Conservation (phyloP, 495 filamentous ascomycete genomes). For the Pyronema domesticum region DNA sequence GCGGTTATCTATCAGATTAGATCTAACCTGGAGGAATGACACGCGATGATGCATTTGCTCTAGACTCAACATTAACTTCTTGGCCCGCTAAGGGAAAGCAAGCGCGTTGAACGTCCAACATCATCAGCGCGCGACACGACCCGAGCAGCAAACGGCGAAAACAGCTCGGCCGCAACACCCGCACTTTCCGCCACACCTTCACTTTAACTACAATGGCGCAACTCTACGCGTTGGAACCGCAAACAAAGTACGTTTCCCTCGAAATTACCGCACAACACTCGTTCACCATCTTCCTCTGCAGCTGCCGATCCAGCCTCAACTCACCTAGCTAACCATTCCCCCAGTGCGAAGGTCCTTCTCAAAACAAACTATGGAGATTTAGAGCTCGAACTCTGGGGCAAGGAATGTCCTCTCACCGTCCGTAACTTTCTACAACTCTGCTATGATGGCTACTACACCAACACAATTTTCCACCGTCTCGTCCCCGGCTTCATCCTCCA, state of each 20-base stretch:
- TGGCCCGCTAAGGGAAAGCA: too few relatives aligned
- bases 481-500: conserved; percentile 85
- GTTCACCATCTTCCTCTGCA: neutral
- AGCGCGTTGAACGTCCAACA: too few relatives aligned
- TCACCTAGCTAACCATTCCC: conserved; percentile 13
- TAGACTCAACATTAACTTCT: too few relatives aligned
- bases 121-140: too few relatives aligned
- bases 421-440: conserved; percentile 94
- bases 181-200: neutral
- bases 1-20: too few relatives aligned
- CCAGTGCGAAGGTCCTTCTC: conserved; percentile 76
- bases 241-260: conserved; percentile 26
- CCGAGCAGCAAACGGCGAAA: too few relatives aligned
- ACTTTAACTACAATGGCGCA: conserved; percentile 45
- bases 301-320: too few relatives aligned
- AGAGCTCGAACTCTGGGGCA: conserved; percentile 78
- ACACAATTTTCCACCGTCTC: conserved; percentile 83
- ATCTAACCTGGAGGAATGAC: too few relatives aligned
- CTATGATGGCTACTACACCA: conserved; percentile 83
- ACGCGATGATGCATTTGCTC: too few relatives aligned
- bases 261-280: neutral
- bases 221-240: conserved; percentile 86
- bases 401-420: conserved; percentile 74
- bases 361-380: conserved; percentile 80
- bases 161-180: neutral